Base-by-base conservation (phyloP, 495 filamentous ascomycete species). In the Oleoguttula mirabilis region DNA sequence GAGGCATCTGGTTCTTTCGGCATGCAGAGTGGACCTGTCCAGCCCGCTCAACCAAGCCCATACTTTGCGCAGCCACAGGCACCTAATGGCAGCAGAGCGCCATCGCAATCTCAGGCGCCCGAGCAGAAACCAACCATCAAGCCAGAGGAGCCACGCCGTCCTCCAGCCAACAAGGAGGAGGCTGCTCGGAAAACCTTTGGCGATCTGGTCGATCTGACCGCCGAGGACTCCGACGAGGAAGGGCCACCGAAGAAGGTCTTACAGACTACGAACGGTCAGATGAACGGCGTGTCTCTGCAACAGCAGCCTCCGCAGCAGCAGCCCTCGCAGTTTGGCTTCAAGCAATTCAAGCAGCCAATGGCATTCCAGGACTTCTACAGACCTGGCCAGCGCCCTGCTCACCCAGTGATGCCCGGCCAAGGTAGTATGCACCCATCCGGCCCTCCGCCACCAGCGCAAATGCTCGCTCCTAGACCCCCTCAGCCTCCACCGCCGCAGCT, bases 151-250 rank as follows among this genome's bases (percentile, higher is more conserved):
- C 47, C 39, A 16, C 39, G 45, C 12, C 39, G 40, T 24, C 43
- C 41, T 10, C 56, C 58, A 4, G 54, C 50, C 3, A 52, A 57
- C 25, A 64, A 66, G 36, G 61, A 61, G 36, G 58, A 63, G 27
- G 61, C 55, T 35, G 66, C 69, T 5, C 53, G 61, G 32, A 49
- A 67, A 36, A 61, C 48, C 17, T 71, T 73, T 38, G 55, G 47
- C 15, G 69, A 73, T 12, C 56, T 74, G 25, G 63, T 72, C 14
- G 70, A 73, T 48, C 51, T 74, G 17, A 67, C 66, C 0, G 42
- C 45, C 14, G 34, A 45, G 10, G 27, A 63, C 5, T 60, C 56
- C 12, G 66, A 69, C 36, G 66, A 72, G 4, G 67, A 70, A 24
- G 23, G 33, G 10, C 44, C 45, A 43, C 58, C 36, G 22, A 56